Conservation (phyloP, 306 rosid species). For the Carpinus viminea region DNA sequence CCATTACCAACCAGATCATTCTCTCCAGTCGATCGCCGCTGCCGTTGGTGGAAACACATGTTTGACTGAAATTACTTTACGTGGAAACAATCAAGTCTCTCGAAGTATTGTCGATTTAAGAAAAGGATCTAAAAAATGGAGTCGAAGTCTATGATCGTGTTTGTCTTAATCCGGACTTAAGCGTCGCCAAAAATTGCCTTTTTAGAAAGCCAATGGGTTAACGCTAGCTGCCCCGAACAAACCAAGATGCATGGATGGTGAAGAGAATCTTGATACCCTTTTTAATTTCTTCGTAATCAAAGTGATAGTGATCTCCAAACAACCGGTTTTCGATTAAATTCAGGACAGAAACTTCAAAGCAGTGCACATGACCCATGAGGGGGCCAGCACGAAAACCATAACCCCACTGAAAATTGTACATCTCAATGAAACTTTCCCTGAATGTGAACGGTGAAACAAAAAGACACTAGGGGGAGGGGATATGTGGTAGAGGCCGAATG, state of each 20-base stretch:
- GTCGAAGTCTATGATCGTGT: no score
- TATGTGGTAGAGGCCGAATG: conserved; percentile 44
- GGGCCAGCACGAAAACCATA: neutral
- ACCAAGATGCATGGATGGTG: neutral
- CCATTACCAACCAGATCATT: no score
- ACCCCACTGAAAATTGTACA: neutral
- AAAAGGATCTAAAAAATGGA: no score
- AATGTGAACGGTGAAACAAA: neutral
- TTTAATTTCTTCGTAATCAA: neutral
- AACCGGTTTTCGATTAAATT: neutral
- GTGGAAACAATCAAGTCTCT: no score
- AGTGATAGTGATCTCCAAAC: neutral
- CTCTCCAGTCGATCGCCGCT: no score
- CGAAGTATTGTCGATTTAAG: no score
- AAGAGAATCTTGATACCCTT: neutral
- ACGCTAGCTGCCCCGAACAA: neutral
- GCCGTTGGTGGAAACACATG: no score
- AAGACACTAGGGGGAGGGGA: conserved; percentile 50
- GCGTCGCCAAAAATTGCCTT: no score
- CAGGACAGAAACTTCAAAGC: conserved; percentile 16
- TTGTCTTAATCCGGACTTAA: no score
- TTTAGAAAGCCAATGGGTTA: neutral
- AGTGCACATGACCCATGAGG: neutral
- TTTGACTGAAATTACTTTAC: no score
- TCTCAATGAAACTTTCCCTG: neutral